Evolutionary conservation across 2,329 filamentous ascomycete species (phyloP), one percentile per base, ranked within the genome.

Genomic region (Colletotrichum orbiculare): DNA sequence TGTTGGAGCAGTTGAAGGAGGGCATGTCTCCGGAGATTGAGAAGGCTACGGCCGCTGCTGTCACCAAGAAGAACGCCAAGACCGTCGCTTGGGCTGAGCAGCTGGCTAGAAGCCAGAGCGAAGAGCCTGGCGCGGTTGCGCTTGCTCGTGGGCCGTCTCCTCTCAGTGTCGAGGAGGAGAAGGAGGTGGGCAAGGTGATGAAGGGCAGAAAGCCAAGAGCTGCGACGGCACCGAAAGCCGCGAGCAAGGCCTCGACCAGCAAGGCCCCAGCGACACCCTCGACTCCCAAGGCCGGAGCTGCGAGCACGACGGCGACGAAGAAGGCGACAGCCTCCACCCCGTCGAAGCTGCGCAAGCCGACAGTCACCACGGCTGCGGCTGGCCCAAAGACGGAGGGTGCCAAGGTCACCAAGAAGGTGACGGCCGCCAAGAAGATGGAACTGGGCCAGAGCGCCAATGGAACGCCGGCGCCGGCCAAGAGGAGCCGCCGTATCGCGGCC

Each of bases 351-450:
- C 54, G 54, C 8, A 60, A 64, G 41, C 48, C 64, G 8, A 17
- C 38, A 38, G 38, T 25, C 3, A 8, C 54, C 13, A 34, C 50
- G 0, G 37, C 52, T 13, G 59, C 60, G 6, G 13, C 53, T 7
- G 62, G 55, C 7, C 53, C 65, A 54, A 76, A 75, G 70, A 70
- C 74, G 50, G 74, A 71, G 6, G 69, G 73, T 11, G 73, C 76
- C 65, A 76, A 76, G 68, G 70, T 70, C 8, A 69, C 71, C 56
- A 75, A 64, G 41, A 45, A 64, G 43, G 60, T 64, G 33, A 64
- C 54, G 35, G 37, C 60, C 17, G 58, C 68, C 13, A 64, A 61
- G 10, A 67, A 59, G 43, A 67, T 54, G 38, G 60, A 60, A 15
- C 2, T 60, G 6, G 65, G 62, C 4, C 42, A 45, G 48, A 61